These are phyloP conservation scores for Conticribra weissflogii DNA, from an alignment of 108 stramenopile genomes.

Conservation along the genomic window DNA sequence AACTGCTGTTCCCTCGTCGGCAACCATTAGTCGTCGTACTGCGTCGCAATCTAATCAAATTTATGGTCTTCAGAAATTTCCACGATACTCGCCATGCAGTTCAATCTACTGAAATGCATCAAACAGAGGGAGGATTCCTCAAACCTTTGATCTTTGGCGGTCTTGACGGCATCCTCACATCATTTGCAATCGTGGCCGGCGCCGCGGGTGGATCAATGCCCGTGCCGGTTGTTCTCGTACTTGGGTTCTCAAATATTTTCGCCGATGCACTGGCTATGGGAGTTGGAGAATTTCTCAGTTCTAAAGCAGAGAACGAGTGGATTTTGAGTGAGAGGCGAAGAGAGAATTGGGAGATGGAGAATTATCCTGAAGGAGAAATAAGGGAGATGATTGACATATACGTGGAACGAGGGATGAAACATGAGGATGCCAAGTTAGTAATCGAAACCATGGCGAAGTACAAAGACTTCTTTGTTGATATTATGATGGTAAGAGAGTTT, in stretches of 20 bases:
- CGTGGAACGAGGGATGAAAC: constrained; percentile 68
- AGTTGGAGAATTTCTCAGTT: constrained; percentile 96
- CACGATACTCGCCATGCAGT: constrained; percentile 56
- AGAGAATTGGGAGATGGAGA: constrained; percentile 96
- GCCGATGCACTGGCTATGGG: constrained; percentile 98
- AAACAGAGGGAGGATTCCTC: constrained; percentile 79
- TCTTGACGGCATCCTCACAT: constrained; percentile 97
- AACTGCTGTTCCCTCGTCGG: not conserved
- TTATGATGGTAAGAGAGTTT: constrained; percentile 81
- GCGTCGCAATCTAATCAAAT: not conserved
- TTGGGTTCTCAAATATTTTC: constrained; percentile 96
- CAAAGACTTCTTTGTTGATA: constrained; percentile 96
- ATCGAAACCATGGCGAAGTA: constrained; percentile 94
- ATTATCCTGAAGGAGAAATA: constrained; percentile 95
- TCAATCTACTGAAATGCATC: constrained; percentile 65
- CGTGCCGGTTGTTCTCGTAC: constrained; percentile 87
- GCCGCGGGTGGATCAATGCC: constrained; percentile 91
- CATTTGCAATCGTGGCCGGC: constrained; percentile 97
- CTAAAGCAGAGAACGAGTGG: constrained; percentile 96
- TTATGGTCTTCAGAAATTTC: constrained; percentile 49
- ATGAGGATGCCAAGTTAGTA: constrained; percentile 83
- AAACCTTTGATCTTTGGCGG: constrained; percentile 97
- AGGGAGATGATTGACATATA: constrained; percentile 95
- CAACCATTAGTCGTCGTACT: not conserved
- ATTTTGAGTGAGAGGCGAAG: constrained; percentile 87